A percentile compares a stretch with the other conserved stretches of the same genome.
phyloP scores from a whole-genome alignment of 352 stramenopile species.

The Elongisporangium senticosum region DNA sequence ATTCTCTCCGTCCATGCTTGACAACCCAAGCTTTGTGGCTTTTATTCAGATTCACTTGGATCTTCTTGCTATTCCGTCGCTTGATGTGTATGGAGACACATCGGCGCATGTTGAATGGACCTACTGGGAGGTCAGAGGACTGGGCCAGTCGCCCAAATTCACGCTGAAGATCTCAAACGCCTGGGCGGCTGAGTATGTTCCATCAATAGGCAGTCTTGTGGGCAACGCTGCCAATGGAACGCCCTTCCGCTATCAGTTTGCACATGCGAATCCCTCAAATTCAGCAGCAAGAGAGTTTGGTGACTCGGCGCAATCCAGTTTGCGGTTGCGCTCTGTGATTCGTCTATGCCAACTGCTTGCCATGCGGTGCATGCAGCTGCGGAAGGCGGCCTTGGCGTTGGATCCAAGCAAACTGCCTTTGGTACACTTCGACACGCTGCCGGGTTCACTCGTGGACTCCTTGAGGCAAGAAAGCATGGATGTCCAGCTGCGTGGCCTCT shows the following conservation, averaged over 20 bases:
- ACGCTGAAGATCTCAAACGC: constrained; percentile 31
- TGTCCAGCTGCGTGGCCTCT: constrained; percentile 7
- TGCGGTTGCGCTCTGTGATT: constrained; percentile 18
- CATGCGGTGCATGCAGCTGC: constrained; percentile 43
- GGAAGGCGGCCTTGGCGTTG: constrained; percentile 28
- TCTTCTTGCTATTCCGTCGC: constrained; percentile 28
- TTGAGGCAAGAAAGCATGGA: constrained; percentile 21
- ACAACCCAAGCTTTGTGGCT: background rate
- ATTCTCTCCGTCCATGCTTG: background rate
- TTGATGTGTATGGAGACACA: constrained; percentile 20
- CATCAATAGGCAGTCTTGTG: constrained; percentile 17
- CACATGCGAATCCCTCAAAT: constrained; percentile 6
- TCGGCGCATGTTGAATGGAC: constrained; percentile 26
- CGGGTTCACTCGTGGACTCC: constrained; percentile 31
- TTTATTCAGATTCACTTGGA: constrained; percentile 38
- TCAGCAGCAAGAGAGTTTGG: background rate
- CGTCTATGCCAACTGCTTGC: constrained; percentile 50
- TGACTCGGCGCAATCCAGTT: background rate
- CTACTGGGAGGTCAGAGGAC: constrained; percentile 39
- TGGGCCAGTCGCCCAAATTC: constrained; percentile 35
- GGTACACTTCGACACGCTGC: constrained; percentile 47
- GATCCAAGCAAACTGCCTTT: constrained; percentile 33
- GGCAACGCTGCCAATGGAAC: constrained; percentile 16
- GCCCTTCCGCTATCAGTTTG: constrained; percentile 21
- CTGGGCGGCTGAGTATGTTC: constrained; percentile 25